Conservation (phyloP, 2,329 filamentous ascomycete species). For the Trematosphaeria pertusa region DNA sequence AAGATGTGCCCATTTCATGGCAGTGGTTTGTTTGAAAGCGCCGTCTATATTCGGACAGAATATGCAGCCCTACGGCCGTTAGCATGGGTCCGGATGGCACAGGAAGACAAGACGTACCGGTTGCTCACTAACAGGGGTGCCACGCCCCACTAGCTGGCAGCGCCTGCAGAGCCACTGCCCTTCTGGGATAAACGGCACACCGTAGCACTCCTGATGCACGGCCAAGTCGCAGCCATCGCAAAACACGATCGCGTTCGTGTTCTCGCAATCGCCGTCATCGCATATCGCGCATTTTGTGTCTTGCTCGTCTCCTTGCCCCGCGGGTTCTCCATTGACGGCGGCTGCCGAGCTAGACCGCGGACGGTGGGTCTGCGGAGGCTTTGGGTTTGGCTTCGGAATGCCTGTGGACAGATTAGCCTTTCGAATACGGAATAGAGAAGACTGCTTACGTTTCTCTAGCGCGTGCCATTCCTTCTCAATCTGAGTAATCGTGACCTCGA, state of each 20-base stretch:
- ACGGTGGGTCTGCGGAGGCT: conserved; percentile 91
- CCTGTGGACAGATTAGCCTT: conserved; percentile 33
- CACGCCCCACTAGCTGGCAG: conserved; percentile 92
- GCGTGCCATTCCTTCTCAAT: conserved; percentile 99
- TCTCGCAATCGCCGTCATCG: conserved; percentile 99
- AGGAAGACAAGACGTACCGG: conserved; percentile 30
- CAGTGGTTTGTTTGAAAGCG: conserved; percentile 97
- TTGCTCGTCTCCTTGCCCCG: conserved; percentile 83
- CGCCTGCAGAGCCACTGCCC: conserved; percentile 98
- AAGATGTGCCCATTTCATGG: conserved; percentile 94
- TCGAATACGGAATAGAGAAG: background rate
- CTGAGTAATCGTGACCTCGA: conserved; percentile 98
- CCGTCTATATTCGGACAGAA: conserved; percentile 98
- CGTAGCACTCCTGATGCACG: conserved; percentile 98
- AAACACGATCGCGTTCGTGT: conserved; percentile 98
- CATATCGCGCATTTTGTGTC: conserved; percentile 98
- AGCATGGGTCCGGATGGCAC: conserved; percentile 16
- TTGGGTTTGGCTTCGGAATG: conserved; percentile 96
- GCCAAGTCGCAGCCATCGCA: conserved; percentile 97
- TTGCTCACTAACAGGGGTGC: conserved; percentile 72
- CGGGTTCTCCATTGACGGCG: conserved; percentile 91
- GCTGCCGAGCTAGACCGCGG: conserved; percentile 93
- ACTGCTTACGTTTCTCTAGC: conserved; percentile 75
- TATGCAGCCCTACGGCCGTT: conserved; percentile 67
- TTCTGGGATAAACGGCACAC: conserved; percentile 97